phyloP scores from a whole-genome alignment of 345 rosid species.

The Lumnitzera racemosa region DNA sequence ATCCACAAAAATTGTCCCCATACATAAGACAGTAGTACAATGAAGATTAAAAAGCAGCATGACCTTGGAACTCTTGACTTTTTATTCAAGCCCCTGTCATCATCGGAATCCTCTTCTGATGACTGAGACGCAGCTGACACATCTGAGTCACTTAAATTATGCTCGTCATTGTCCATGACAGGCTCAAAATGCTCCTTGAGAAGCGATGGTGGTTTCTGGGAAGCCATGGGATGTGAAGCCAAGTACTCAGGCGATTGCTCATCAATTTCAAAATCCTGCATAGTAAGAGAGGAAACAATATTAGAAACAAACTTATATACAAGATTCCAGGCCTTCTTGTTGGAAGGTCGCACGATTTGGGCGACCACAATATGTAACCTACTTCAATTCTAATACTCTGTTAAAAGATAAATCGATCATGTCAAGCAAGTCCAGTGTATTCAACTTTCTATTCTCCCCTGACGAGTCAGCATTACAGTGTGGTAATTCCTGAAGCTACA shows the following conservation, averaged over 20 bases:
- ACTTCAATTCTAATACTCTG: too few species aligned
- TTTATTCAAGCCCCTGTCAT: conserved; percentile 19
- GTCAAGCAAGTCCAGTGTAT: too few species aligned
- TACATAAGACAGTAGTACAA: not conserved
- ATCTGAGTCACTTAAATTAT: conserved; percentile 50
- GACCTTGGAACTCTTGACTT: conserved; percentile 65
- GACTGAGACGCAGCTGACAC: conserved; percentile 28
- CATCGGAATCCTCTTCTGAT: conserved; percentile 41
- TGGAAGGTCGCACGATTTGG: too few species aligned
- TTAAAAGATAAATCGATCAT: too few species aligned
- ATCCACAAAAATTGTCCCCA: not conserved
- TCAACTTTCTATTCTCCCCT: too few species aligned
- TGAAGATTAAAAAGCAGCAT: conserved; percentile 7
- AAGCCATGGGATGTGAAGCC: conserved; percentile 68
- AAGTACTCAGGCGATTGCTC: conserved; percentile 51
- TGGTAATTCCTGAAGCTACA: too few species aligned
- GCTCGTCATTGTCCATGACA: conserved; percentile 39
- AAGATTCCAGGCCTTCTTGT: too few species aligned
- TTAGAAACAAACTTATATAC: too few species aligned
- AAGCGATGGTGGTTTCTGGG: conserved; percentile 53
- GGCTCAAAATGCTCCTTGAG: conserved; percentile 85
- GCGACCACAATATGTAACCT: too few species aligned
- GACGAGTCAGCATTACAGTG: too few species aligned
- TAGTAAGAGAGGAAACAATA: not conserved
- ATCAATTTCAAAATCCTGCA: conserved; percentile 78